phyloP scores from a whole-genome alignment of 2,329 filamentous ascomycete species.

The Juglanconis oblonga region DNA sequence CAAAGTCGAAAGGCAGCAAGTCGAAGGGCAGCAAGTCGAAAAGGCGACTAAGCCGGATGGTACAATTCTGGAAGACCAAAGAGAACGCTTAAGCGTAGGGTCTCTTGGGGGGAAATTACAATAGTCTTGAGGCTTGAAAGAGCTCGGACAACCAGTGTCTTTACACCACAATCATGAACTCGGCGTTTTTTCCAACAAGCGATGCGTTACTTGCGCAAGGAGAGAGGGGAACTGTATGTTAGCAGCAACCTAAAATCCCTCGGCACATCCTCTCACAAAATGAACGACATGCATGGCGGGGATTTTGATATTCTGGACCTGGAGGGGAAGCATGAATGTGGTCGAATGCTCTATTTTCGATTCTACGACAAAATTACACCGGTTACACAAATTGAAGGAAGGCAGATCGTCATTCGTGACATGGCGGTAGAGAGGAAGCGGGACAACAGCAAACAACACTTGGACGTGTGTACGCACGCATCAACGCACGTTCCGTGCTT shows the following conservation, averaged over 20 bases:
- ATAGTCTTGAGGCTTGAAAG: slow-evolving; percentile 19
- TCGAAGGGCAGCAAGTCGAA: slow-evolving; percentile 56
- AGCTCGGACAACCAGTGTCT: slow-evolving; percentile 9
- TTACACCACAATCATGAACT: slow-evolving; percentile 21
- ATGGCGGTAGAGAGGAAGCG: neutral
- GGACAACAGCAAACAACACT: neutral
- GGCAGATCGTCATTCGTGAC: neutral
- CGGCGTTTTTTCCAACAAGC: slow-evolving; percentile 26
- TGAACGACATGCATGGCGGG: neutral
- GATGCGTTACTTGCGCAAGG: slow-evolving; percentile 22
- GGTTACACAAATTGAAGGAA: neutral
- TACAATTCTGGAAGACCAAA: slow-evolving; percentile 75
- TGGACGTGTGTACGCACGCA: neutral
- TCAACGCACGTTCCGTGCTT: neutral
- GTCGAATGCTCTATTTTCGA: slow-evolving; percentile 12
- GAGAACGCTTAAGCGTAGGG: slow-evolving; percentile 26
- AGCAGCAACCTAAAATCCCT: slow-evolving; percentile 5
- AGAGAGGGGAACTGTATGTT: slow-evolving; percentile 17
- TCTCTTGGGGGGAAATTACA: neutral
- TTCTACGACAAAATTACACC: slow-evolving; percentile 14
- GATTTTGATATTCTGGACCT: slow-evolving; percentile 9
- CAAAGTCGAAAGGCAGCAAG: slow-evolving; percentile 34
- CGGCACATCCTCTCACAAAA: neutral
- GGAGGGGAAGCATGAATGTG: slow-evolving; percentile 2
- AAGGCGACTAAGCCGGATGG: slow-evolving; percentile 69